These are phyloP conservation scores for Coprinopsis marcescibilis DNA, from an alignment of 768 basidiomycete genomes.

Conservation along the genomic window DNA sequence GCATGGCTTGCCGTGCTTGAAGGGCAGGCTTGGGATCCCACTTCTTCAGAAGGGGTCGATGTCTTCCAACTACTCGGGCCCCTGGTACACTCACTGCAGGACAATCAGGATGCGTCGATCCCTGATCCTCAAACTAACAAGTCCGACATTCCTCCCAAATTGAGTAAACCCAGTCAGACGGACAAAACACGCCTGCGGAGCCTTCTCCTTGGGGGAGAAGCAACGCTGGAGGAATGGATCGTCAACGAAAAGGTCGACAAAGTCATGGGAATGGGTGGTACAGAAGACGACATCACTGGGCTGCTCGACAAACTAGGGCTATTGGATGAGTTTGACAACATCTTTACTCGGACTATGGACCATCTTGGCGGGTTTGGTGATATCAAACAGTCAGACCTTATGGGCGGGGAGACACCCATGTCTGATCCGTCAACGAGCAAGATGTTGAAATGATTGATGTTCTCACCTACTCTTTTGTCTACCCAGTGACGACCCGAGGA, in stretches of 20 bases:
- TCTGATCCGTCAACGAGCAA: too few species aligned
- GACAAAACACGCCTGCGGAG: conserved; percentile 68
- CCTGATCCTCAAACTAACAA: conserved; percentile 11
- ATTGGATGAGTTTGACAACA: conserved; percentile 56
- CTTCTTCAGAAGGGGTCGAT: conserved; percentile 27
- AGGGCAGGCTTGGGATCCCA: conserved; percentile 62
- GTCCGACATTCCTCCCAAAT: conserved; percentile 35
- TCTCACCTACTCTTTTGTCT: too few species aligned
- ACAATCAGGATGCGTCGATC: conserved; percentile 23
- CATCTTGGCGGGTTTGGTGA: conserved; percentile 48
- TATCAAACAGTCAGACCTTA: not conserved
- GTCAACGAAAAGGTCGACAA: conserved; percentile 17
- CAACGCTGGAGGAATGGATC: conserved; percentile 68
- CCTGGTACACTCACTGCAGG: not conserved
- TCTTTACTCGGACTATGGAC: conserved; percentile 58
- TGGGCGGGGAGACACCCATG: conserved; percentile 7
- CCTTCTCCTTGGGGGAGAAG: conserved; percentile 53
- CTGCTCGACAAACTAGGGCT: conserved; percentile 47
- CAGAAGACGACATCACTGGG: conserved; percentile 29
- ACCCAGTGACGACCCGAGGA: too few species aligned
- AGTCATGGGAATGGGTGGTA: conserved; percentile 19
- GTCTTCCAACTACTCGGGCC: conserved; percentile 31
- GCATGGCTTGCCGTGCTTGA: conserved; percentile 67
- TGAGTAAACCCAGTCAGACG: too few species aligned
- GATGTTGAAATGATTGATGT: too few species aligned